Base-by-base conservation (phyloP, 2,329 filamentous ascomycete genomes). In the Sporothrix pseudoabietina region DNA sequence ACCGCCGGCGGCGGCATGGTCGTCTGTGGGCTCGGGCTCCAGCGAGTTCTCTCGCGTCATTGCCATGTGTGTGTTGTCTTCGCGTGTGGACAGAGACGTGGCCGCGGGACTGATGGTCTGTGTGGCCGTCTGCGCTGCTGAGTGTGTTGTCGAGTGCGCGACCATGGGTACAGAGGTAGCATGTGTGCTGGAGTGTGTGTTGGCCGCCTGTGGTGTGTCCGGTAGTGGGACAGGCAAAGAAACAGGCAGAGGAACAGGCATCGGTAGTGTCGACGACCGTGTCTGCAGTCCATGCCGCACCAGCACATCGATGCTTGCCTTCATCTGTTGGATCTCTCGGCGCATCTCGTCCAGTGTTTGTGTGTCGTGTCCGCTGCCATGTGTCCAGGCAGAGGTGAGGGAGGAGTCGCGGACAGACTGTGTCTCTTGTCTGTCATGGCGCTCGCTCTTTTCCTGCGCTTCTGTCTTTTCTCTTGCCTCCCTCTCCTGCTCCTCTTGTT, bases 41-140 rank as follows among this genome's bases (percentile, higher is more conserved):
- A 82, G 82, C 0, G 83, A 85, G 30, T 82, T 82, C 61, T 85
- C 84, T 72, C 84, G 77, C 4, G 83, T 84, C 77, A 85, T 83
- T 66, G 83, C 83, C 76, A 85, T 83, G 68, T 72, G 75, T 44
- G 73, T 74, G 73, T 79, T 77, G 71, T 81, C 72, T 44, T 81
- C 78, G 22, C 49, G 76, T 75, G 68, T 55, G 2, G 72, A 79
- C 77, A 79, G 78, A 2, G 61, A 44, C 35, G 75, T 77, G 57
- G 57, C 57, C 57, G 59, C 55, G 0, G 55, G 55, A 9, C 55
- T 57, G 26, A 57, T 57, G 10, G 55, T 57, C 26, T 57, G 55
- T 1, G 55, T 57, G 1, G 26, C 26, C 26, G 55, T 32, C 10
- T 30, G 55, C 3, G 55, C 55, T 6, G 49, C 49, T 16, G 55